These are phyloP conservation scores for Elymus sibiricus DNA, from an alignment of 176 grass and related monocot species.

Conservation along the genomic window DNA sequence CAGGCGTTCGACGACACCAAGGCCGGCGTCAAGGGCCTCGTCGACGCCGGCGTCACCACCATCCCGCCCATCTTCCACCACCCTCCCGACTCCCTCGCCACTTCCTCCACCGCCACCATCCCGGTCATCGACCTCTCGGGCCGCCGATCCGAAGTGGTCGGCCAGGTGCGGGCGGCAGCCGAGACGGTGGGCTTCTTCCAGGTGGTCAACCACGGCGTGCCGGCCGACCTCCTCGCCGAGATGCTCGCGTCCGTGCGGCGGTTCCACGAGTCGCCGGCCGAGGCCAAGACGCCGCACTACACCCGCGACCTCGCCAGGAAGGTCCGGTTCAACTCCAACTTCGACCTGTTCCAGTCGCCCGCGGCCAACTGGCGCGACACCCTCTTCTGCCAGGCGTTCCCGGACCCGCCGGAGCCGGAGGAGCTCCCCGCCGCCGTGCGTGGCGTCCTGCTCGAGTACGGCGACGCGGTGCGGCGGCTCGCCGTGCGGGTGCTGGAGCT, in stretches of 20 bases:
- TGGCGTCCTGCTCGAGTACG: background rate
- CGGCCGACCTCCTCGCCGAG: slow-evolving; percentile 1
- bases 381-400: background rate
- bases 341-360: slow-evolving; percentile 22
- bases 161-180: background rate
- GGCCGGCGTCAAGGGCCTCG: slow-evolving; percentile 61
- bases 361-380: slow-evolving; percentile 21
- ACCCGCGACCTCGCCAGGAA: slow-evolving; percentile 14
- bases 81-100: background rate
- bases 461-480: background rate
- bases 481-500: background rate
- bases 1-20: slow-evolving; percentile 63
- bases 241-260: slow-evolving; percentile 25
- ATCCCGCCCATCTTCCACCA: slow-evolving; percentile 26
- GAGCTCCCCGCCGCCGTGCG: background rate
- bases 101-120: background rate
- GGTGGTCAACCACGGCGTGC: slow-evolving; percentile 53
- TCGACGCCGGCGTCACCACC: slow-evolving; percentile 33
- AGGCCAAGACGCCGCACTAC: slow-evolving; percentile 47
- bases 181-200: slow-evolving; percentile 55
- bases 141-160: background rate
- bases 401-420: background rate
- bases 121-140: background rate
- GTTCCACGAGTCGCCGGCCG: slow-evolving; percentile 42
- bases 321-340: slow-evolving; percentile 5